Percentiles rank a stretch among this genome's conserved stretches.
phyloP scores from a whole-genome alignment of 1,284 basidiomycete genomes.

The Pholiota adiposa region DNA sequence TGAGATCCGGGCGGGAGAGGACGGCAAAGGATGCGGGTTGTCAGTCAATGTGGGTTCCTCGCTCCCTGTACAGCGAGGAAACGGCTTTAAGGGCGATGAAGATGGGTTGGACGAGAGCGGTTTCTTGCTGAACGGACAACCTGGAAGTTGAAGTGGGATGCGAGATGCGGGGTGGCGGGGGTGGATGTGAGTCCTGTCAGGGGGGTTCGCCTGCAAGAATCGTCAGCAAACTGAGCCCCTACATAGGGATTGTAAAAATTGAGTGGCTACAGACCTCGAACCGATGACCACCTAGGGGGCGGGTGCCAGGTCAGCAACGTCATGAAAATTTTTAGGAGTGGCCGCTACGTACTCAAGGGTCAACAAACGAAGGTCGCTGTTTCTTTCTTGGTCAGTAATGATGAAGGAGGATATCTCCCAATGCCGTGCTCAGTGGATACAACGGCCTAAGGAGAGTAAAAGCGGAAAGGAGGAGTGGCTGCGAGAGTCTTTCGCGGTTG shows the following conservation, averaged over 20 bases:
- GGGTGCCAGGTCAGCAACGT: conserved; percentile 23
- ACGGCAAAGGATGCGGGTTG: conserved; percentile 54
- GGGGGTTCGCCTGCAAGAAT: conserved; percentile 71
- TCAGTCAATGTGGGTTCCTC: conserved; percentile 69
- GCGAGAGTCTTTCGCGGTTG: conserved; percentile 14
- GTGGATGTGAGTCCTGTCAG: conserved; percentile 52
- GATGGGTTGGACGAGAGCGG: conserved; percentile 26
- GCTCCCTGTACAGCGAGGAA: conserved; percentile 72
- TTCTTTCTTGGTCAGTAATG: conserved; percentile 77
- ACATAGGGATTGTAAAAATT: conserved; percentile 20
- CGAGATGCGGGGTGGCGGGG: conserved; percentile 22
- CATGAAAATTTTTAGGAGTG: conserved; percentile 21
- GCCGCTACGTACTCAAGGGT: conserved; percentile 67
- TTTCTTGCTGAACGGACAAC: conserved; percentile 19
- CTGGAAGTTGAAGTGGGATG: conserved; percentile 14
- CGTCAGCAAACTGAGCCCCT: conserved; percentile 5
- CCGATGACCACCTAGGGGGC: conserved; percentile 71
- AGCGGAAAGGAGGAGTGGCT: conserved; percentile 9
- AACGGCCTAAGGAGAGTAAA: conserved; percentile 14
- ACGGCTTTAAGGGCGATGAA: conserved; percentile 48
- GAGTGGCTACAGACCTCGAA: conserved; percentile 59
- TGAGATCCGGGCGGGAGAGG: conserved; percentile 65
- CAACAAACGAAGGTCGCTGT: conserved; percentile 81
- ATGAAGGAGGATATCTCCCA: conserved; percentile 34
- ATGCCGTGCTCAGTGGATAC: conserved; percentile 18